Evolutionary conservation across 208 protist genomes (phyloP).

Genomic region (Angomonas ambiguus): DNA sequence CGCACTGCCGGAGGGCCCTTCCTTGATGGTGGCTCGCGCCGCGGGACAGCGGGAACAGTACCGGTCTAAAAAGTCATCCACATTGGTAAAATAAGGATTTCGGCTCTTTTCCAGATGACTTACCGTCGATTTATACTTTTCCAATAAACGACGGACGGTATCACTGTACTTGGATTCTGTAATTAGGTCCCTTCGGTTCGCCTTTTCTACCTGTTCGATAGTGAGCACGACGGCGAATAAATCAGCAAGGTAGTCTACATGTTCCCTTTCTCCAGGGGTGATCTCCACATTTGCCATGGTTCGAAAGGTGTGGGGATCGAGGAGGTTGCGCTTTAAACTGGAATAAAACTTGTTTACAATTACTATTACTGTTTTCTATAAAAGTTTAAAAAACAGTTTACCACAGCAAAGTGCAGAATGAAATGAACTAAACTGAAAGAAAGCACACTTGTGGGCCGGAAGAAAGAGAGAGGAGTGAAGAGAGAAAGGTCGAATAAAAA

Average conservation of each 20-base stretch:
- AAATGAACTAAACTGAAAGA: no score
- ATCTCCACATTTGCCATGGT: conserved; percentile 25
- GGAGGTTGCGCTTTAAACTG: background rate
- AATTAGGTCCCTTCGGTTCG: conserved; percentile 89
- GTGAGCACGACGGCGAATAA: conserved; percentile 92
- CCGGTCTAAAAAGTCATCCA: conserved; percentile 91
- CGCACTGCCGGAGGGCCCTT: conserved; percentile 36
- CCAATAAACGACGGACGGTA: conserved; percentile 86
- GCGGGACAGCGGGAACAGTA: conserved; percentile 74
- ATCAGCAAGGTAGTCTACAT: conserved; percentile 93
- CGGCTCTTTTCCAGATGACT: conserved; percentile 46
- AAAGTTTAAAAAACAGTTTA: no score
- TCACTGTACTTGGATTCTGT: conserved; percentile 80
- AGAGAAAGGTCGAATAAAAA: conserved; percentile 11
- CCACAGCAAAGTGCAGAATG: no score
- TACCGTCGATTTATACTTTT: conserved; percentile 94
- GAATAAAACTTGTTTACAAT: background rate
- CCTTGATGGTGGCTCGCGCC: conserved; percentile 54
- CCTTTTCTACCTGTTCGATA: conserved; percentile 94
- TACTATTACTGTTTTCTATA: background rate
- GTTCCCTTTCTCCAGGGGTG: conserved; percentile 62
- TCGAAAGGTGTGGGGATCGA: background rate
- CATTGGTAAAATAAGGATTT: conserved; percentile 75
- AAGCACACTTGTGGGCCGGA: no score
- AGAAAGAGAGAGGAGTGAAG: no score